Percentiles rank a stretch among this genome's conserved stretches.
Conservation (phyloP, 2,329 filamentous ascomycete genomes). For the Davidsoniella australis region DNA sequence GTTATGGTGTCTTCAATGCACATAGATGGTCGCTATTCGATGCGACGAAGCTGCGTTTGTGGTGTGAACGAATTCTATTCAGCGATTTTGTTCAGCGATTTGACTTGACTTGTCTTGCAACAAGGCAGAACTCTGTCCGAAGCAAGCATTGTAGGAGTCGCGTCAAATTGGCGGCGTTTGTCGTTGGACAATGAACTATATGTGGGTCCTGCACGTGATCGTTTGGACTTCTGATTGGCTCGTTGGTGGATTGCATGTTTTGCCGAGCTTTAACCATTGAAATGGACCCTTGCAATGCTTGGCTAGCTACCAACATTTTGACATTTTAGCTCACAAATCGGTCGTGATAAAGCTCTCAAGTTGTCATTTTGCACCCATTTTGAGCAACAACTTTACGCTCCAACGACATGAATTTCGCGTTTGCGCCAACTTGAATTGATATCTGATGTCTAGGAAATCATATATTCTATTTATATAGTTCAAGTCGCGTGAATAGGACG, state of each 20-base stretch:
- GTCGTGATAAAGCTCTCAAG: conserved; percentile 10
- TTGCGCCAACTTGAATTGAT: conserved; percentile 13
- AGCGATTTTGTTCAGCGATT: no score
- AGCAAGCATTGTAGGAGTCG: conserved; percentile 7
- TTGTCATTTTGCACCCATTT: background rate
- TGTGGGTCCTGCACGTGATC: conserved; percentile 9
- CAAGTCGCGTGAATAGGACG: conserved; percentile 10
- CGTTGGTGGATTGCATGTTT: no score
- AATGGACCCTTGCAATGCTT: conserved; percentile 3
- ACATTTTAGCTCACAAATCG: conserved; percentile 1
- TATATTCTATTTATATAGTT: background rate
- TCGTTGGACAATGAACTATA: conserved; percentile 7
- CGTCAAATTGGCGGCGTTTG: conserved; percentile 3
- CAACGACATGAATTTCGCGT: background rate
- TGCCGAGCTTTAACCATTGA: conserved; percentile 3
- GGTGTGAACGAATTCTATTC: background rate
- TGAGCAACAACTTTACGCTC: background rate
- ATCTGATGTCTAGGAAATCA: background rate
- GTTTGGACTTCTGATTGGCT: conserved; percentile 4
- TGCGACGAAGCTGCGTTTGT: background rate
- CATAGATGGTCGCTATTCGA: background rate
- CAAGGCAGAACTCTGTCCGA: conserved; percentile 1
- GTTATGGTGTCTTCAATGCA: background rate
- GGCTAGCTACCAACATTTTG: background rate
- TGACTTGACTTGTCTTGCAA: background rate